Evolutionary conservation across 2,329 filamentous ascomycete species (phyloP).

Genomic region (Fusarium graminum): DNA sequence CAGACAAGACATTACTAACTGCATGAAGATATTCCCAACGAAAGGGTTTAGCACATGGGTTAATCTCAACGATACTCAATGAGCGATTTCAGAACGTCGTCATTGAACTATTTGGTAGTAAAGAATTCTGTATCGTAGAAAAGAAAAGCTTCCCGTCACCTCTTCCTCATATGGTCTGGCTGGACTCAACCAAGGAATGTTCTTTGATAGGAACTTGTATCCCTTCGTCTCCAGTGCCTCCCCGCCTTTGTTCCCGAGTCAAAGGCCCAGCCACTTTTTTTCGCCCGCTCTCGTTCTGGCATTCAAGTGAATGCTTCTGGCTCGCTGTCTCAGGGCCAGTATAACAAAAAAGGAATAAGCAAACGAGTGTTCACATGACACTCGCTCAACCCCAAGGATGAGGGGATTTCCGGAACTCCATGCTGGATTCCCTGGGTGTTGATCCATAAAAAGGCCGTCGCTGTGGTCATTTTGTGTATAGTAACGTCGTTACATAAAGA

Average conservation of each 20-base stretch:
- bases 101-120: slow-evolving; percentile 11
- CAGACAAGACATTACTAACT: slow-evolving; percentile 28
- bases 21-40: slow-evolving; percentile 23
- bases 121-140: slow-evolving; percentile 25
- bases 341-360: slow-evolving; percentile 33
- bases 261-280: slow-evolving; percentile 26
- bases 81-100: slow-evolving; percentile 22
- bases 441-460: slow-evolving; percentile 20
- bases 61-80: not conserved
- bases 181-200: slow-evolving; percentile 32
- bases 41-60: slow-evolving; percentile 8
- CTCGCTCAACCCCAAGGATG: slow-evolving; percentile 14
- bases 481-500: slow-evolving; percentile 30
- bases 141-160: not conserved
- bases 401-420: slow-evolving; percentile 34
- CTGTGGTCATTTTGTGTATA: slow-evolving; percentile 32
- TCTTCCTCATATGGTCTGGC: slow-evolving; percentile 13
- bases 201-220: slow-evolving; percentile 26
- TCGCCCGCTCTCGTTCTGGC: slow-evolving; percentile 10
- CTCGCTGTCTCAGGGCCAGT: slow-evolving; percentile 1
- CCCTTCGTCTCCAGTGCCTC: slow-evolving; percentile 19
- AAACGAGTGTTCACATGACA: slow-evolving; percentile 18
- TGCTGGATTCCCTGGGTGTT: slow-evolving; percentile 23
- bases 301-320: slow-evolving; percentile 14
- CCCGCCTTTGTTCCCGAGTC: slow-evolving; percentile 26